These are phyloP conservation scores for Balamuthia mandrillaris DNA, from an alignment of 208 protist genomes.

Conservation along the genomic window DNA sequence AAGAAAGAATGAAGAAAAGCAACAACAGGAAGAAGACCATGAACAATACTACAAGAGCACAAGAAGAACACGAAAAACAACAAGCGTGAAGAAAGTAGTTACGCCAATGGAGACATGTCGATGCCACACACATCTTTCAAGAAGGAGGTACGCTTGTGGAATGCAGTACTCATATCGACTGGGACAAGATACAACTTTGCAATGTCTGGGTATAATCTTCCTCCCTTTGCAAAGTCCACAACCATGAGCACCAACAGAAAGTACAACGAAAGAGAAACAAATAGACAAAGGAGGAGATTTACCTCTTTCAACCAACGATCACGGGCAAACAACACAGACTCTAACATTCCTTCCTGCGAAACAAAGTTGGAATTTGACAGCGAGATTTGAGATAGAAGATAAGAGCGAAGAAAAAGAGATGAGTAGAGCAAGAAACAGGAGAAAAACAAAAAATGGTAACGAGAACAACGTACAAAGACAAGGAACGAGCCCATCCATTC, in stretches of 20 bases:
- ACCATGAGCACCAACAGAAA: not conserved
- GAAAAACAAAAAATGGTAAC: too few relatives aligned
- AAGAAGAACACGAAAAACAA: not conserved
- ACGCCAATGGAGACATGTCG: not conserved
- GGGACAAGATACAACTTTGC: not conserved
- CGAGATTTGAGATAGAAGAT: too few relatives aligned
- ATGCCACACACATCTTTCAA: not conserved
- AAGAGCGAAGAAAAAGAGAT: too few relatives aligned
- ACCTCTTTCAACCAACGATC: conserved; percentile 29
- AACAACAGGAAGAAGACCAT: too few relatives aligned
- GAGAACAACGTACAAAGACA: not conserved
- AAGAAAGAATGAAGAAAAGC: too few relatives aligned
- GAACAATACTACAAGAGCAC: too few relatives aligned
- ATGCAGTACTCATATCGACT: not conserved
- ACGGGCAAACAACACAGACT: not conserved
- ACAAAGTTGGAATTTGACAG: too few relatives aligned
- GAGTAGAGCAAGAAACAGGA: too few relatives aligned
- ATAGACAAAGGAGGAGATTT: not conserved
- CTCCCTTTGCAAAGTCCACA: not conserved
- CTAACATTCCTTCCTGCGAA: not conserved
- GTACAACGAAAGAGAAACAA: not conserved
- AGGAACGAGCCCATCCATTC: conserved; percentile 47
- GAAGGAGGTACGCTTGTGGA: not conserved
- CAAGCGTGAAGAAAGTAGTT: not conserved
- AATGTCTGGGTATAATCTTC: conserved; percentile 12